Percentiles rank a stretch among this genome's conserved stretches.
Evolutionary conservation across 2,329 filamentous ascomycete genomes (phyloP).

Genomic region (Ascochyta koolunga): DNA sequence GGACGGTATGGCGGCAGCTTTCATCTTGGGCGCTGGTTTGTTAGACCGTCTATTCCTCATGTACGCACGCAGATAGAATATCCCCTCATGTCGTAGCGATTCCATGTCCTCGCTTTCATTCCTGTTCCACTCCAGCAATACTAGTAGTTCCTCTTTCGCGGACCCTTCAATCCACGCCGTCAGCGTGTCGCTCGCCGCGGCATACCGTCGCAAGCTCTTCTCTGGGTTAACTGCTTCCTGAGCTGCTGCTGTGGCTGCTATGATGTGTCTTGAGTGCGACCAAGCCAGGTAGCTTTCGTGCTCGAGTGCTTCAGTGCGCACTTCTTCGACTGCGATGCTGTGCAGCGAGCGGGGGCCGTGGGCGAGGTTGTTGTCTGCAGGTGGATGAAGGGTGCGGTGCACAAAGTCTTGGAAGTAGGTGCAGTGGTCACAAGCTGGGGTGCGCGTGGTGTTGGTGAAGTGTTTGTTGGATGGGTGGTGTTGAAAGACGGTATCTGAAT

Average conservation of each 20-base stretch:
- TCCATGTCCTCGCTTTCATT: not conserved
- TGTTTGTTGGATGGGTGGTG: not conserved
- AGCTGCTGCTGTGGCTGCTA: not conserved
- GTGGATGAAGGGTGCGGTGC: not conserved
- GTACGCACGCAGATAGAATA: conserved; percentile 1
- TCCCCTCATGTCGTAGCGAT: not conserved
- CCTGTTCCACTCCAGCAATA: not conserved
- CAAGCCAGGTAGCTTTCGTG: not conserved
- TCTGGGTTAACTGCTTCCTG: not conserved
- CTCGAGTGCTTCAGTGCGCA: not conserved
- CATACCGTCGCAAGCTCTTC: not conserved
- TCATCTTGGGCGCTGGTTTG: too few species aligned
- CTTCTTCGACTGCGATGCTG: not conserved
- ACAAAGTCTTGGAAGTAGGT: conserved; percentile 3
- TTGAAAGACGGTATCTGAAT: too few species aligned
- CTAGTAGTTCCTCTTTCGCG: conserved; percentile 1
- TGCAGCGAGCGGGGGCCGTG: not conserved
- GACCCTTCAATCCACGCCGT: not conserved
- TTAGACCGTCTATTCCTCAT: not conserved
- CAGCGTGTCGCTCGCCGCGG: not conserved
- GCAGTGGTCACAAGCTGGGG: not conserved
- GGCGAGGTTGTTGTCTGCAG: not conserved
- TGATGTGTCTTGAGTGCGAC: not conserved
- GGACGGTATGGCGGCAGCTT: not conserved
- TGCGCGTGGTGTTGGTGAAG: not conserved